Percentiles rank a stretch among this genome's conserved stretches.
These are phyloP conservation scores for Aspergillus tanneri DNA, from an alignment of 2,329 filamentous ascomycete genomes.

Conservation along the genomic window DNA sequence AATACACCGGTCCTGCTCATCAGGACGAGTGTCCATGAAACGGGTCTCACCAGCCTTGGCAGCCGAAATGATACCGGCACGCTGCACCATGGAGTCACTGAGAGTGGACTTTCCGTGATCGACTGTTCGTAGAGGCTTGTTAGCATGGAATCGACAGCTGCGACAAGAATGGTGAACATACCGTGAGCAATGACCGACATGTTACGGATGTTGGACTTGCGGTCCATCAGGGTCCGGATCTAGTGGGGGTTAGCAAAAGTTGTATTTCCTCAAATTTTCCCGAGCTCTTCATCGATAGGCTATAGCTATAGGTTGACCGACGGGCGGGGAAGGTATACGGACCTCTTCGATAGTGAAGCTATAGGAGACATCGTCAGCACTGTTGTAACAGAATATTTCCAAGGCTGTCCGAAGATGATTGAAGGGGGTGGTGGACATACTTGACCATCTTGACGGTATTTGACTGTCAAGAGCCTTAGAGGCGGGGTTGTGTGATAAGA, in stretches of 20 bases:
- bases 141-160: not conserved
- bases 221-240: constrained; percentile 52
- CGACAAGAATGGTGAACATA: constrained; percentile 40
- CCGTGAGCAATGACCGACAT: constrained; percentile 99
- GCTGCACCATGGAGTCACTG: constrained; percentile 98
- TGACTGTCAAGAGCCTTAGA: constrained; percentile 39
- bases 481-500: constrained; percentile 39
- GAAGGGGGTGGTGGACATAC: constrained; percentile 62
- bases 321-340: constrained; percentile 37
- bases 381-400: not conserved
- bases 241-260: constrained; percentile 27
- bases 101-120: constrained; percentile 99
- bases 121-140: constrained; percentile 52
- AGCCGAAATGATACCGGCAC: constrained; percentile 98
- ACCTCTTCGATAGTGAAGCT: constrained; percentile 98
- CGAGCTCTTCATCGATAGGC: not conserved
- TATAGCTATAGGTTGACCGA: not conserved
- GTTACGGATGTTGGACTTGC: constrained; percentile 70
- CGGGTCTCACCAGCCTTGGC: constrained; percentile 94
- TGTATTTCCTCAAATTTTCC: not conserved
- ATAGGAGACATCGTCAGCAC: constrained; percentile 36
- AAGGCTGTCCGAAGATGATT: not conserved
- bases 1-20: constrained; percentile 99
- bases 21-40: constrained; percentile 93
- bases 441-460: constrained; percentile 97